A percentile compares a stretch with the other conserved stretches of the same genome.
Conservation (phyloP, 805 yeast species). For the Danielia oregonensis region DNA sequence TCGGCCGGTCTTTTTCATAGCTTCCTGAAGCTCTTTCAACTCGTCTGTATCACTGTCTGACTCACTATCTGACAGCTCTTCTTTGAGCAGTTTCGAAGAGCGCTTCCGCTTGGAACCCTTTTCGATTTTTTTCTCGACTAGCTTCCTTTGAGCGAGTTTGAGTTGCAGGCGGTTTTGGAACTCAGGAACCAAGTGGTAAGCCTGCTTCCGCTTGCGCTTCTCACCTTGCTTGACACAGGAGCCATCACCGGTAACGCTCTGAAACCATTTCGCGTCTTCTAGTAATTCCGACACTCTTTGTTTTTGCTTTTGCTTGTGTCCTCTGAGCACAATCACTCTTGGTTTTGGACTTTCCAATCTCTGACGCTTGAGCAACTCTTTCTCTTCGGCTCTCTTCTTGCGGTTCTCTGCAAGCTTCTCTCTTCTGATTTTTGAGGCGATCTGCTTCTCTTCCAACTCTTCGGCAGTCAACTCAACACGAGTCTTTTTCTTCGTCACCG, state of each 20-base stretch:
- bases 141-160: conserved; percentile 12
- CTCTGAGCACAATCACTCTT: conserved; percentile 1
- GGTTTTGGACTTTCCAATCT: conserved; percentile 1
- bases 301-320: conserved; percentile 5
- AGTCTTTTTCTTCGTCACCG: conserved; percentile 13
- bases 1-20: conserved; percentile 14
- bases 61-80: not conserved
- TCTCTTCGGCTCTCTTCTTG: conserved; percentile 3
- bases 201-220: conserved; percentile 29
- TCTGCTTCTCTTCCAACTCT: conserved; percentile 2
- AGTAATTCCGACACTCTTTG: conserved; percentile 8
- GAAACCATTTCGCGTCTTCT: conserved; percentile 34
- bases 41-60: conserved; percentile 9
- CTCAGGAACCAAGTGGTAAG: conserved; percentile 26
- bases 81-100: conserved; percentile 4
- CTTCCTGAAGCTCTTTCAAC: conserved; percentile 13
- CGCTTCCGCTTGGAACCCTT: conserved; percentile 5
- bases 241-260: conserved; percentile 37
- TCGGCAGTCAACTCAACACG: conserved; percentile 4
- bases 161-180: conserved; percentile 12
- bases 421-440: conserved; percentile 2
- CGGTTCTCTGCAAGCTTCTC: conserved; percentile 2
- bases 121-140: conserved; percentile 11
- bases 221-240: conserved; percentile 28
- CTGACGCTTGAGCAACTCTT: not conserved